Conservation (phyloP, 768 basidiomycete species). For the Vararia minispora region DNA sequence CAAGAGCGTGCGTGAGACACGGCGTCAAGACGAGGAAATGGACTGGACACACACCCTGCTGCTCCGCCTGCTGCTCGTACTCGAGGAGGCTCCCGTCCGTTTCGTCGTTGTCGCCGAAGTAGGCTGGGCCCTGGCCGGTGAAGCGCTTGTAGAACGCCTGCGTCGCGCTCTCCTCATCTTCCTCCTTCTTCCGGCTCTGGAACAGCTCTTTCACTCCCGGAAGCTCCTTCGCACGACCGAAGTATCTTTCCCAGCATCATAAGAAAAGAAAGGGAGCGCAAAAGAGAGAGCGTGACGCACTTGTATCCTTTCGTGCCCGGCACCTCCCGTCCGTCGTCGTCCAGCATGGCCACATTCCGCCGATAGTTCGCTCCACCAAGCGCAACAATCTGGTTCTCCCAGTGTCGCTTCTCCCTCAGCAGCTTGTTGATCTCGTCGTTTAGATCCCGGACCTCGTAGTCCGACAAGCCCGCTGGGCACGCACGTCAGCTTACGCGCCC, state of each 20-base stretch:
- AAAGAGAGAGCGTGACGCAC: constrained; percentile 26
- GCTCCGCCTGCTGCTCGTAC: constrained; percentile 62
- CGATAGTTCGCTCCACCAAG: constrained; percentile 94
- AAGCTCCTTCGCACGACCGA: constrained; percentile 91
- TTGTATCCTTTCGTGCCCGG: constrained; percentile 98
- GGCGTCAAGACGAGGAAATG: background rate
- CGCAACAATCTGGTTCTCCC: constrained; percentile 97
- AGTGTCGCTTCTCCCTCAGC: constrained; percentile 90
- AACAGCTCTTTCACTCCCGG: constrained; percentile 97
- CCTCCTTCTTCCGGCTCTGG: constrained; percentile 72
- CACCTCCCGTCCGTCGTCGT: constrained; percentile 92
- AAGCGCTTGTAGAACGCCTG: constrained; percentile 79
- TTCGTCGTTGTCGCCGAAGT: constrained; percentile 91
- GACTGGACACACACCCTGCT: constrained; percentile 43
- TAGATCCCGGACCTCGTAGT: constrained; percentile 91
- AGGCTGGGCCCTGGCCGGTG: constrained; percentile 73
- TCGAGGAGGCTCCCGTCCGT: constrained; percentile 51
- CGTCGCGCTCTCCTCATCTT: constrained; percentile 78
- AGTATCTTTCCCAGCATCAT: constrained; percentile 51
- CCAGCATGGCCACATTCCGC: constrained; percentile 86
- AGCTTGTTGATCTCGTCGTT: constrained; percentile 98
- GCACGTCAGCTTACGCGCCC: background rate
- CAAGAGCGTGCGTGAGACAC: background rate
- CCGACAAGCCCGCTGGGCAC: constrained; percentile 70
- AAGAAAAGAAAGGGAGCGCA: background rate